A percentile compares a stretch with the other conserved stretches of the same genome.
Conservation (phyloP, 192 early-diverging fungal genomes). For the Linnemannia hyalina region DNA sequence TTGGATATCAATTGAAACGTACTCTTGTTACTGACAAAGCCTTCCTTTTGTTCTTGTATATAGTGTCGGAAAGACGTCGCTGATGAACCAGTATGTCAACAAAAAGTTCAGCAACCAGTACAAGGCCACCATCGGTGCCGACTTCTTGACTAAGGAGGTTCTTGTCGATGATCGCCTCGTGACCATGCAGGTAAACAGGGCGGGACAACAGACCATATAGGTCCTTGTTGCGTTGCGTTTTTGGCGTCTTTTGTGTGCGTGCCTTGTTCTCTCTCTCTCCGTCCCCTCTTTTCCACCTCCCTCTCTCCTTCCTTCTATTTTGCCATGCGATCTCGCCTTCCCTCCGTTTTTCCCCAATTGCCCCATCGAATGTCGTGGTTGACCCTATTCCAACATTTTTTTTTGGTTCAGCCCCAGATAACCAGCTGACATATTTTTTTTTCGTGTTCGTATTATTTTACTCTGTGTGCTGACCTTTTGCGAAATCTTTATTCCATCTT, state of each 20-base stretch:
- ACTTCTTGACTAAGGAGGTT: conserved; percentile 99
- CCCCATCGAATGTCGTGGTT: background rate
- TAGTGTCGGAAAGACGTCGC: conserved; percentile 96
- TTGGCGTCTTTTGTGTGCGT: conserved; percentile 3
- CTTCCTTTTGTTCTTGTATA: background rate
- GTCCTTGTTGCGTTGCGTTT: background rate
- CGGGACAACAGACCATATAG: conserved; percentile 8
- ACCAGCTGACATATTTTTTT: conserved; percentile 4
- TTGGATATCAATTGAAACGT: conserved; percentile 7
- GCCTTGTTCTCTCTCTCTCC: background rate
- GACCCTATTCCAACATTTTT: background rate
- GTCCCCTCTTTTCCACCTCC: background rate
- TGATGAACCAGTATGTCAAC: conserved; percentile 99
- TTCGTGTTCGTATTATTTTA: background rate
- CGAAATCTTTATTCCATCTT: conserved; percentile 7
- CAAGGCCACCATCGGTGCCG: conserved; percentile 99
- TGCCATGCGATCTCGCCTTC: background rate
- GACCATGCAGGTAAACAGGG: conserved; percentile 87
- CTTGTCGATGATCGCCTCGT: conserved; percentile 91
- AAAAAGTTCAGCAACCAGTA: conserved; percentile 97
- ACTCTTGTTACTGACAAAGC: background rate
- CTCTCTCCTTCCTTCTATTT: background rate
- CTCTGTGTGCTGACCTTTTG: background rate
- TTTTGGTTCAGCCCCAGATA: conserved; percentile 20
- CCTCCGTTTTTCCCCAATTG: background rate